Conservation (phyloP, 1,139 yeast species). For the Debaryomyces subglobosus region DNA sequence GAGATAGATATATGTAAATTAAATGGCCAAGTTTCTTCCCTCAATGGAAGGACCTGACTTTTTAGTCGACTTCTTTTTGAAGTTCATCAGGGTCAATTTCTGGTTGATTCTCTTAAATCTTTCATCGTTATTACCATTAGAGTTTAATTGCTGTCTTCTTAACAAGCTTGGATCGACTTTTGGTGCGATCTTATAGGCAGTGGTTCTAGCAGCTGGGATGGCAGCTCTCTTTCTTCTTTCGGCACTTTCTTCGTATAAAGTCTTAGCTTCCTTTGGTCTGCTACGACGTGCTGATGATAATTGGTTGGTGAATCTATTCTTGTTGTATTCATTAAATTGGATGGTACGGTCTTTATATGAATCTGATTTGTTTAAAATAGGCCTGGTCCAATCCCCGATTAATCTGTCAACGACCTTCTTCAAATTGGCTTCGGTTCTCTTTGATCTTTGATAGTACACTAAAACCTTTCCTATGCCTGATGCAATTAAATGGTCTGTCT, state of each 20-base stretch:
- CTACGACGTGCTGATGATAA: slow-evolving; percentile 38
- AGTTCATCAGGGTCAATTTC: slow-evolving; percentile 52
- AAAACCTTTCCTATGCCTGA: slow-evolving; percentile 93
- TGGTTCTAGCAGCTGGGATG: slow-evolving; percentile 85
- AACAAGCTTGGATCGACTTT: slow-evolving; percentile 57
- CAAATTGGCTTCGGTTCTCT: slow-evolving; percentile 83
- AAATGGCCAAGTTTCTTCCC: slow-evolving; percentile 64
- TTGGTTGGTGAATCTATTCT: slow-evolving; percentile 54
- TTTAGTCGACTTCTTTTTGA: slow-evolving; percentile 49
- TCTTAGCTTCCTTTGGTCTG: slow-evolving; percentile 47
- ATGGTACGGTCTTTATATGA: slow-evolving; percentile 89
- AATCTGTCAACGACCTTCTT: slow-evolving; percentile 88
- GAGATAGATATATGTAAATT: slow-evolving; percentile 12
- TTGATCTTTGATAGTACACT: slow-evolving; percentile 89
- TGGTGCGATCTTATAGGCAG: slow-evolving; percentile 92
- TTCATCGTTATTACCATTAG: slow-evolving; percentile 68
- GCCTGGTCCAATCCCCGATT: slow-evolving; percentile 98
- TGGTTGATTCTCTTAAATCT: slow-evolving; percentile 73
- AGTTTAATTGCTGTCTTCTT: slow-evolving; percentile 39
- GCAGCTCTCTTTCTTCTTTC: slow-evolving; percentile 92
- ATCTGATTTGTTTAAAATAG: slow-evolving; percentile 94
- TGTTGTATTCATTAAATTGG: slow-evolving; percentile 70
- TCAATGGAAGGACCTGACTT: slow-evolving; percentile 81
- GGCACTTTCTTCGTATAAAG: slow-evolving; percentile 88
- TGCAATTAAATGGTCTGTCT: slow-evolving; percentile 93